Evolutionary conservation across 139 green algal genomes (phyloP), one percentile per base, ranked within the genome.

Genomic region (Picochlorum costavermella): DNA sequence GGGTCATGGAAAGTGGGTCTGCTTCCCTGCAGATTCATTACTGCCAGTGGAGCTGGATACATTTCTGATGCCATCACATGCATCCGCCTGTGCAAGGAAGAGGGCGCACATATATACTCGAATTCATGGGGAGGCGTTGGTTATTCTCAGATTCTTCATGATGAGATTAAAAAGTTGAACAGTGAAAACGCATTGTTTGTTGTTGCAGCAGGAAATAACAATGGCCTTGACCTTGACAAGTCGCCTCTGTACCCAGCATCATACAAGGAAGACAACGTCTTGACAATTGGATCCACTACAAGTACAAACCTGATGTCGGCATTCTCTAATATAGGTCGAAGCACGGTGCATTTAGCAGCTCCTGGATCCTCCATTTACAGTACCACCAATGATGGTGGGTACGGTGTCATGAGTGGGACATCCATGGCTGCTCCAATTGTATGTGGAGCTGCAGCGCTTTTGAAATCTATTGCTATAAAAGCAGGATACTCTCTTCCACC

Each of bases 401-500:
- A 79, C 51, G 61, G 31, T 8, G n/a, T 23, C n/a, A 71, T 79
- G 73, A 69, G 49, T 53, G 90, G 90, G 25, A 97, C 91, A 3
- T 90, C 78, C 14, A 98, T 98, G 92, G 86, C 92, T 1, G 90
- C 86, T 8, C 86, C 86, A 13, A 45, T 84, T 13, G 73, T 82
- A 5, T 77, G 81, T 2, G 86, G 78, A 26, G 71, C 80, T 5
- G 84, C 74, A 3, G 76, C 74, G 2, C 63, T 92, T 56, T 60
- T 82, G 9, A 82, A 49, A 76, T 82, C 48, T 76, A 88, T 37
- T 13, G 40, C 58, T 25, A n/a, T 63, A 9, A 29, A 33, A 16
- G 9, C 8, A 10, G 58, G 58, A 29, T 36, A 12, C 16, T 29
- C 40, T 25, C 56, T 73, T 8, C 57, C 58, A 40, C 25, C 55